Conservation (phyloP, 129 eudicot genomes). For the Deinandra increscens region DNA sequence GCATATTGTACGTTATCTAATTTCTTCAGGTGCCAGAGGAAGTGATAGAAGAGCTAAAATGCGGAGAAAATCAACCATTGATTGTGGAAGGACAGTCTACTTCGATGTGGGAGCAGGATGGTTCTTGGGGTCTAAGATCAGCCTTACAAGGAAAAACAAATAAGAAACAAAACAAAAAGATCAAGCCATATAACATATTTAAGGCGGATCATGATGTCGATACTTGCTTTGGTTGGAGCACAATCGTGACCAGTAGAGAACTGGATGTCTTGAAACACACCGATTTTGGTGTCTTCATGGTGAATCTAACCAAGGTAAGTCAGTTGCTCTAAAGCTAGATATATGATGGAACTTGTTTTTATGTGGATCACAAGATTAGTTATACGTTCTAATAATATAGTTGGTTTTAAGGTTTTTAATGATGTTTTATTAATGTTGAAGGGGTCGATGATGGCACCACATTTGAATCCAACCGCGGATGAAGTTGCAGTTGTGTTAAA, state of each 20-base stretch:
- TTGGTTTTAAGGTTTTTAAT: not conserved
- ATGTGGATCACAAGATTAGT: not conserved
- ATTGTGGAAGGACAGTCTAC: constrained; percentile 48
- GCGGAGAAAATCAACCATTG: constrained; percentile 42
- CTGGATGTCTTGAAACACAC: constrained; percentile 43
- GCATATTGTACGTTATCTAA: too few species aligned
- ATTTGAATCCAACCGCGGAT: constrained; percentile 59
- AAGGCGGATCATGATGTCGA: constrained; percentile 47
- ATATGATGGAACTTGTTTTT: not conserved
- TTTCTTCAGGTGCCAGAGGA: constrained; percentile 69
- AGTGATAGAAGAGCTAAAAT: constrained; percentile 55
- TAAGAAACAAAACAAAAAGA: constrained; percentile 37
- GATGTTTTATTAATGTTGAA: constrained; percentile 24
- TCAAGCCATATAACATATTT: constrained; percentile 43
- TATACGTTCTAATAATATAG: not conserved
- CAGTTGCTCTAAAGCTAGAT: not conserved
- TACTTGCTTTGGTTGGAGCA: constrained; percentile 70
- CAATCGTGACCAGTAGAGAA: constrained; percentile 43
- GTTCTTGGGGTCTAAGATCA: constrained; percentile 31
- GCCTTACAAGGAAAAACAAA: constrained; percentile 35
- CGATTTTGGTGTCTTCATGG: constrained; percentile 68
- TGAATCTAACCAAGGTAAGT: constrained; percentile 59
- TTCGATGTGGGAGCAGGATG: constrained; percentile 42
- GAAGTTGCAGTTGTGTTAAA: constrained; percentile 58
- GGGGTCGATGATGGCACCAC: constrained; percentile 94